These are phyloP conservation scores for Taiozyma sp. DNA, from an alignment of 1,139 yeast genomes.

Conservation along the genomic window DNA sequence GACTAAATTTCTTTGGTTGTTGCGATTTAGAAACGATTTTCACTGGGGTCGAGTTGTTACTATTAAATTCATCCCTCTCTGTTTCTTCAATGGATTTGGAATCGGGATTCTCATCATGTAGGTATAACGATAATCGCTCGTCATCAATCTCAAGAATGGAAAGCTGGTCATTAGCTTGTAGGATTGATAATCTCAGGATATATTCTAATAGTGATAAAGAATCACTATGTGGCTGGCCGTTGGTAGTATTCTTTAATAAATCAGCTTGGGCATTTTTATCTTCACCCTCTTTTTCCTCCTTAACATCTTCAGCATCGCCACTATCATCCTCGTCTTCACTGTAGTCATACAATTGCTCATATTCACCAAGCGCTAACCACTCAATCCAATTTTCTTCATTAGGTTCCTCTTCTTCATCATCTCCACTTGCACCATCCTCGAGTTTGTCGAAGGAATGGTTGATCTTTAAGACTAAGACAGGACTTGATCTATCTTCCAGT, in stretches of 20 bases:
- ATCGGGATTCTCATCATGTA: slow-evolving; percentile 48
- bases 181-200: slow-evolving; percentile 50
- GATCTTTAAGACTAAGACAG: slow-evolving; percentile 61
- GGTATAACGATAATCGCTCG: slow-evolving; percentile 58
- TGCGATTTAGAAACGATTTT: neutral
- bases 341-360: slow-evolving; percentile 24
- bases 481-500: slow-evolving; percentile 58
- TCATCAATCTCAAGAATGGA: slow-evolving; percentile 54
- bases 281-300: neutral
- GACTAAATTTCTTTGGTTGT: slow-evolving; percentile 1
- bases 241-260: neutral
- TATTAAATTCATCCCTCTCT: neutral
- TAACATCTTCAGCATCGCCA: slow-evolving; percentile 3
- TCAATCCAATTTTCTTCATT: slow-evolving; percentile 11
- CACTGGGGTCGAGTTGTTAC: slow-evolving; percentile 4
- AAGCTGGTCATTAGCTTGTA: slow-evolving; percentile 58
- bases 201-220: slow-evolving; percentile 63
- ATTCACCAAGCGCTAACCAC: slow-evolving; percentile 30
- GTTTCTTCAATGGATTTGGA: neutral
- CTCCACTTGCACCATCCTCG: slow-evolving; percentile 15
- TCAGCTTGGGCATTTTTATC: neutral
- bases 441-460: slow-evolving; percentile 27
- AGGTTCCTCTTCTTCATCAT: slow-evolving; percentile 5
- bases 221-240: slow-evolving; percentile 9
- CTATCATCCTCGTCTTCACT: slow-evolving; percentile 9